A percentile compares a stretch with the other conserved stretches of the same genome.
Evolutionary conservation across 306 rosid genomes (phyloP).

Genomic region (Phaseolus lunatus): DNA sequence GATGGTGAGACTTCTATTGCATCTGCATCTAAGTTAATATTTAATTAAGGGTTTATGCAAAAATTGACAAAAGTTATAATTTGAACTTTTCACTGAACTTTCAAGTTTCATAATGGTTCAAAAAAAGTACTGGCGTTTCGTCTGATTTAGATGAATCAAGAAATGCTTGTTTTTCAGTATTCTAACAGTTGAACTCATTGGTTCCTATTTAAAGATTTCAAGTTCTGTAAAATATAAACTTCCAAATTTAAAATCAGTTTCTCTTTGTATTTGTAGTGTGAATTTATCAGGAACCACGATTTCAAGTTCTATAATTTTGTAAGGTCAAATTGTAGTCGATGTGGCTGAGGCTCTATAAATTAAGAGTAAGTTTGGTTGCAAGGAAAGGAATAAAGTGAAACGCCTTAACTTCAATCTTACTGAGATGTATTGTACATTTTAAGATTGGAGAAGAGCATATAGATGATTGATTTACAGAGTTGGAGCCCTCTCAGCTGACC

Average conservation of each 20-base stretch:
- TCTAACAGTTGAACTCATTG: background rate
- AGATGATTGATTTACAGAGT: slow-evolving; percentile 61
- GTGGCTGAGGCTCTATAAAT: slow-evolving; percentile 20
- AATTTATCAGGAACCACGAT: background rate
- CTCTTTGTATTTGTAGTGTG: background rate
- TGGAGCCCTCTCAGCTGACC: slow-evolving; percentile 72
- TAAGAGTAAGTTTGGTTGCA: slow-evolving; percentile 18
- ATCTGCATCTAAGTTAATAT: no score
- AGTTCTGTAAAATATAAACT: background rate
- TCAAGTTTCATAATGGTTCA: background rate
- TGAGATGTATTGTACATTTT: slow-evolving; percentile 50
- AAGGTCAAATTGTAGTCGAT: slow-evolving; percentile 7
- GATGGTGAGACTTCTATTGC: no score
- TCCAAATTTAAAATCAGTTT: background rate
- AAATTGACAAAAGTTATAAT: no score
- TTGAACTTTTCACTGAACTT: background rate
- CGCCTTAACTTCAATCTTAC: slow-evolving; percentile 20
- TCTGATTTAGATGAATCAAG: background rate
- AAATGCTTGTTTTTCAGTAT: background rate
- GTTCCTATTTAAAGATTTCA: background rate
- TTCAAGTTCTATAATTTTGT: no score
- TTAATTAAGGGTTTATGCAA: no score
- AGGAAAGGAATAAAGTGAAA: slow-evolving; percentile 25
- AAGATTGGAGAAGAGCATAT: slow-evolving; percentile 10
- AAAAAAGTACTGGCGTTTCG: background rate